These are phyloP conservation scores for Penicillium flavigenum DNA, from an alignment of 495 filamentous ascomycete species.

Conservation along the genomic window DNA sequence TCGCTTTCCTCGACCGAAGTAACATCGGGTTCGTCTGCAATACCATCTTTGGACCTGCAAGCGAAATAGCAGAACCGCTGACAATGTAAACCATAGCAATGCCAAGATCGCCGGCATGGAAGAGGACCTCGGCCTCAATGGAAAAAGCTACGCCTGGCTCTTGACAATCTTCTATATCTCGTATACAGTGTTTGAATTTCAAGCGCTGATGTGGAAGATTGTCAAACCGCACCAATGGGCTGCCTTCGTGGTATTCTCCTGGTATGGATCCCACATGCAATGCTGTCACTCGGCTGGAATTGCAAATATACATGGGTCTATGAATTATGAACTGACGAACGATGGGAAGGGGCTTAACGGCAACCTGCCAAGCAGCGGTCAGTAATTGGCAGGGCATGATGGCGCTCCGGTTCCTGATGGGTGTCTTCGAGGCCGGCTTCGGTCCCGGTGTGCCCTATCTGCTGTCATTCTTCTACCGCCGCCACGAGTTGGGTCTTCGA, in stretches of 20 bases:
- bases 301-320: not conserved
- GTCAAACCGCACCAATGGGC: conserved; percentile 57
- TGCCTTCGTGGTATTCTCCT: conserved; percentile 47
- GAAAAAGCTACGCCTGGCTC: conserved; percentile 65
- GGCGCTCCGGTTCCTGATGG: conserved; percentile 65
- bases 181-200: conserved; percentile 65
- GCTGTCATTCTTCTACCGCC: conserved; percentile 80
- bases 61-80: conserved; percentile 1
- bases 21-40: conserved; percentile 56
- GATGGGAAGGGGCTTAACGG: conserved; percentile 51
- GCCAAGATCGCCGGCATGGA: conserved; percentile 58
- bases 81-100: conserved; percentile 49
- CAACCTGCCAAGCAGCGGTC: conserved; percentile 59
- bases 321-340: conserved; percentile 8
- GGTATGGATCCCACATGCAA: conserved; percentile 34
- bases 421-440: conserved; percentile 64
- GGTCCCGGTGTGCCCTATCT: conserved; percentile 71
- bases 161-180: conserved; percentile 75
- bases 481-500: conserved; percentile 73
- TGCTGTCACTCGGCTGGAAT: not conserved
- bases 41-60: not conserved
- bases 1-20: conserved; percentile 67
- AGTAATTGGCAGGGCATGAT: conserved; percentile 65
- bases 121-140: conserved; percentile 47
- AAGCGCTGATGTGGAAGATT: conserved; percentile 70